Conservation (phyloP, 495 filamentous ascomycete genomes). For the Lasiosphaeria miniovina region DNA sequence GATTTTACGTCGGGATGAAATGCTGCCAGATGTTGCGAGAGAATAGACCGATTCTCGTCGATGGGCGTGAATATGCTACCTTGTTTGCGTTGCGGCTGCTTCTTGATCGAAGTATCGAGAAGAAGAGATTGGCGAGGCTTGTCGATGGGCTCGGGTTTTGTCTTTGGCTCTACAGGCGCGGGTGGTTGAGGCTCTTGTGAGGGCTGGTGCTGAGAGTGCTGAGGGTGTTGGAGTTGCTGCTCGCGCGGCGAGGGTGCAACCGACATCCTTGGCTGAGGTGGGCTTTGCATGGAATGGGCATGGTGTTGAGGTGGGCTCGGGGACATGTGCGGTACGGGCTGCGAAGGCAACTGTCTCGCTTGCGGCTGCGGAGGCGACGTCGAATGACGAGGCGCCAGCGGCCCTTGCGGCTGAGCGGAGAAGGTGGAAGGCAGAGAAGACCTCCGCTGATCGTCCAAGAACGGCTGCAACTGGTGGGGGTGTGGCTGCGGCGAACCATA, state of each 20-base stretch:
- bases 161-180: conserved; percentile 44
- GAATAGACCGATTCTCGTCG: conserved; percentile 83
- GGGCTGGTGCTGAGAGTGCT: conserved; percentile 37
- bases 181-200: conserved; percentile 35
- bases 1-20: conserved; percentile 46
- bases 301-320: conserved; percentile 32
- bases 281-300: conserved; percentile 8
- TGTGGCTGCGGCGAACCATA: conserved; percentile 35
- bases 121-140: conserved; percentile 36
- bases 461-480: conserved; percentile 53
- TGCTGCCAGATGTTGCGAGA: conserved; percentile 78
- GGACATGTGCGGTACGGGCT: conserved; percentile 32
- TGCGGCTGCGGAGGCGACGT: conserved; percentile 38
- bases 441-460: conserved; percentile 65
- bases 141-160: conserved; percentile 42
- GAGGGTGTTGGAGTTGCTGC: conserved; percentile 37
- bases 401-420: conserved; percentile 40
- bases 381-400: conserved; percentile 36
- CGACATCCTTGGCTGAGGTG: conserved; percentile 33
- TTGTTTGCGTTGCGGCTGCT: conserved; percentile 69
- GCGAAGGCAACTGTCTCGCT: conserved; percentile 35
- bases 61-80: conserved; percentile 97
- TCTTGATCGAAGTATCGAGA: conserved; percentile 58
- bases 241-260: conserved; percentile 22
- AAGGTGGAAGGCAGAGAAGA: conserved; percentile 58